Evolutionary conservation across 2,329 filamentous ascomycete genomes (phyloP).

Genomic region (Diaporthe sp.): DNA sequence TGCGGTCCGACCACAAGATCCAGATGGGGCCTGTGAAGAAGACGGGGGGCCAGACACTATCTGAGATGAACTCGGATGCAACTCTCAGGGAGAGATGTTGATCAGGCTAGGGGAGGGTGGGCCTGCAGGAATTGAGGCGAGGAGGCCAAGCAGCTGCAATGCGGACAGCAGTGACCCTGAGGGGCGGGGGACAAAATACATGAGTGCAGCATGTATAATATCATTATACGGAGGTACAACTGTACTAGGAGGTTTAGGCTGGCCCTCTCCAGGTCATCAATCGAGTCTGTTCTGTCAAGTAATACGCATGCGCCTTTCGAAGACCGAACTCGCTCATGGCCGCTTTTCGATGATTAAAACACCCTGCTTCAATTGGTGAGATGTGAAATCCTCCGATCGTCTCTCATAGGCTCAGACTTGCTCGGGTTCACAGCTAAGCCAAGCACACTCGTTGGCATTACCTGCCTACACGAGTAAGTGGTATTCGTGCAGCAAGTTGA

Average conservation of each 20-base stretch:
- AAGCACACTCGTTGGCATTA: too few relatives aligned
- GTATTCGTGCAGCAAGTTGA: too few relatives aligned
- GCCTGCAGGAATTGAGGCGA: too few relatives aligned
- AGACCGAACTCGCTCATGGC: neutral
- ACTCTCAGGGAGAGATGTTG: conserved; percentile 2
- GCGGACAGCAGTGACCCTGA: neutral
- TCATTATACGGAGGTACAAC: neutral
- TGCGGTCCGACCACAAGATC: conserved; percentile 27
- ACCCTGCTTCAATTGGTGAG: too few relatives aligned
- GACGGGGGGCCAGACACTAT: neutral
- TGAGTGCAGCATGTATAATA: conserved; percentile 3
- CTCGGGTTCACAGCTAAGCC: too few relatives aligned
- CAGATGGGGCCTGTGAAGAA: neutral
- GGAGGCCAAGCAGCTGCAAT: too few relatives aligned
- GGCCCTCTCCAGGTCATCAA: conserved; percentile 5
- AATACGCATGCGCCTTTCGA: neutral
- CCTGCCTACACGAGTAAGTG: too few relatives aligned
- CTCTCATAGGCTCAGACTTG: too few relatives aligned
- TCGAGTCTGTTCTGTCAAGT: neutral
- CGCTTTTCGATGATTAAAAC: neutral
- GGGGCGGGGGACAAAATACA: neutral
- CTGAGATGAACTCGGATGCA: neutral
- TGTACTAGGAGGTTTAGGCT: neutral
- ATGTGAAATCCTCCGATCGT: too few relatives aligned
- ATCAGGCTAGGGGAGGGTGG: neutral